Base-by-base conservation (phyloP, 345 rosid species). In the Linum usitatissimum region DNA sequence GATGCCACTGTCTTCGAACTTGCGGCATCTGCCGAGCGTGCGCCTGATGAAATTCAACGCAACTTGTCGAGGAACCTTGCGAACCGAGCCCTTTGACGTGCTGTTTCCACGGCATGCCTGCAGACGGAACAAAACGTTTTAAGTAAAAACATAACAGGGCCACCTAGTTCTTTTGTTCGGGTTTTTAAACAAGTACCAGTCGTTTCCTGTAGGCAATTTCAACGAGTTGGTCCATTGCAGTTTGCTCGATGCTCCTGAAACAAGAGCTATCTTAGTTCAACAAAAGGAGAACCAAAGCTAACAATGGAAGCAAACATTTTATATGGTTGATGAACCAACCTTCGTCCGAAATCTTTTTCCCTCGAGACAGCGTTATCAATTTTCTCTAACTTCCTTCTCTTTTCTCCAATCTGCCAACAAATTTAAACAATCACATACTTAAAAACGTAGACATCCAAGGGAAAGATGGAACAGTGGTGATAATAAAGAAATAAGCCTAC, bases 211-310 rank as follows among this genome's bases (percentile, higher is more conserved):
- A 83, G 59, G 97, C 97, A 76, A 81, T 81, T 79, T 90, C 87
- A 60, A 87, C 74, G 71, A 87, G 94, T 68, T 88, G 93, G 71
- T 90, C 84, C 88, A 93, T 82, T 36, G 96, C 99, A 55, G 75
- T 73, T 53, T 78, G 75, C 77, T 86, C 99, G 30, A 78, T 48
- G 53, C 76, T 84, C 82, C 99, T 93, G 89, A 81, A 80, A 58
- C 65, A 48, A 17, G 67, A 65, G 61, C 40, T 39, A 64, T 38
- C 49, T 59, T 61, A 73, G 20, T 55, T 69, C 34, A 72, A 63
- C 69, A 28, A 55, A 55, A 13, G 30, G 9, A 55, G 30, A 10
- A 5, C 67, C 49, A 63, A 39, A 57, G 14, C 38, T 34, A 61
- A 74, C 34, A 34, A 39, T 20, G 36, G 61, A 48, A 54, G 60